phyloP scores from a whole-genome alignment of 2,329 filamentous ascomycete genomes.

The Xylaria multiplex region DNA sequence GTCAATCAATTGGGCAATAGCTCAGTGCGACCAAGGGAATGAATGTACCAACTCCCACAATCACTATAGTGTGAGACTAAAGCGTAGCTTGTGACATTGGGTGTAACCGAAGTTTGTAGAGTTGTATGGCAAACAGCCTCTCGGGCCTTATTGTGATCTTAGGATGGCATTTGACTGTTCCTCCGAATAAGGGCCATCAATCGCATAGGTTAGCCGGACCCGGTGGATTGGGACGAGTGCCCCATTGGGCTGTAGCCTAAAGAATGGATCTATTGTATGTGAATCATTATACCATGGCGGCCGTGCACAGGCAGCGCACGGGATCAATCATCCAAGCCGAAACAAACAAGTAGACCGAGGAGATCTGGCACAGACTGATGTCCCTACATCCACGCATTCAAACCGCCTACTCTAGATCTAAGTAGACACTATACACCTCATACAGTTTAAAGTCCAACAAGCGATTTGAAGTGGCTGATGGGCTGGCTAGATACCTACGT shows the following conservation, averaged over 20 bases:
- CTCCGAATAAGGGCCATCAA: conserved; percentile 4
- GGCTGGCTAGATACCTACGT: background rate
- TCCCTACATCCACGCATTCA: background rate
- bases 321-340: background rate
- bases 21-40: background rate
- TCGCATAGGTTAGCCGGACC: background rate
- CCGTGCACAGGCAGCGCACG: background rate
- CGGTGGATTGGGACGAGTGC: background rate
- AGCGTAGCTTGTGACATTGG: background rate
- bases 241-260: conserved; percentile 2
- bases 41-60: background rate
- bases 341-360: conserved; percentile 15
- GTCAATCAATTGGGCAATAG: conserved; percentile 1
- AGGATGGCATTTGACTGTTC: background rate
- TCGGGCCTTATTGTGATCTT: conserved; percentile 13
- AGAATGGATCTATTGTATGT: background rate
- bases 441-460: background rate
- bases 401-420: background rate
- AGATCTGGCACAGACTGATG: too few relatives aligned
- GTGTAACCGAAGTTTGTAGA: background rate
- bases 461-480: background rate
- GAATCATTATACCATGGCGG: conserved; percentile 1
- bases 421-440: background rate
- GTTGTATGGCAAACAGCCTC: background rate
- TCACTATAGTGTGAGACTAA: background rate